phyloP scores from a whole-genome alignment of 441 rosid species.

The Pelargonium myrrhifolium region DNA sequence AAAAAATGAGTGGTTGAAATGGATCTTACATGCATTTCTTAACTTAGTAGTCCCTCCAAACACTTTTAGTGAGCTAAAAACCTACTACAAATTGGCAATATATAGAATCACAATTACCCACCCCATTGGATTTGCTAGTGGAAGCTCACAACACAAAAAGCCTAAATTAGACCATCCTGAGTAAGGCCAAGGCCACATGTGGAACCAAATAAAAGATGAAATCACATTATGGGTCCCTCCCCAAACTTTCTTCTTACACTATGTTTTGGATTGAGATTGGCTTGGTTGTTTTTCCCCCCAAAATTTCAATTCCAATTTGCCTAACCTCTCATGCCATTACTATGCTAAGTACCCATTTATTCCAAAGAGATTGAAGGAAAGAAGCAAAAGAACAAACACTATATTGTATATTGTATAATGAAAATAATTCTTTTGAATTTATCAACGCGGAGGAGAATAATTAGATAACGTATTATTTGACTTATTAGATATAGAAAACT shows the following conservation, averaged over 20 bases:
- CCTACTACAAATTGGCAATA: slow-evolving; percentile 3
- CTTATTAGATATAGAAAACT: too few relatives aligned
- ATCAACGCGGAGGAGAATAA: too few relatives aligned
- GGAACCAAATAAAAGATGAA: neutral
- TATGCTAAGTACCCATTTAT: neutral
- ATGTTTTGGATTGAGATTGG: neutral
- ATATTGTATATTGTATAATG: too few relatives aligned
- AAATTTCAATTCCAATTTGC: neutral
- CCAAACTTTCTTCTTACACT: neutral
- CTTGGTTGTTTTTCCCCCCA: neutral
- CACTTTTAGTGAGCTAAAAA: slow-evolving; percentile 8
- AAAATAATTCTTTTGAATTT: too few relatives aligned
- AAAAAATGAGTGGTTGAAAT: slow-evolving; percentile 4
- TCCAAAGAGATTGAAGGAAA: too few relatives aligned
- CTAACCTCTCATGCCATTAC: neutral
- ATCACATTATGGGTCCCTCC: slow-evolving; percentile 5
- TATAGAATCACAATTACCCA: slow-evolving; percentile 3
- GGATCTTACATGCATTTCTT: neutral
- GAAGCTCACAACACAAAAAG: slow-evolving; percentile 6
- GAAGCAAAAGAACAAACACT: too few relatives aligned
- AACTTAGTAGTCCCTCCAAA: neutral
- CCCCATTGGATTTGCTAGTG: neutral
- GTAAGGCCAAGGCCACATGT: slow-evolving; percentile 6
- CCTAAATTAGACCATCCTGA: slow-evolving; percentile 4
- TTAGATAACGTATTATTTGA: too few relatives aligned